Conservation (phyloP, 2,329 filamentous ascomycete genomes). For the Canariomyces notabilis region DNA sequence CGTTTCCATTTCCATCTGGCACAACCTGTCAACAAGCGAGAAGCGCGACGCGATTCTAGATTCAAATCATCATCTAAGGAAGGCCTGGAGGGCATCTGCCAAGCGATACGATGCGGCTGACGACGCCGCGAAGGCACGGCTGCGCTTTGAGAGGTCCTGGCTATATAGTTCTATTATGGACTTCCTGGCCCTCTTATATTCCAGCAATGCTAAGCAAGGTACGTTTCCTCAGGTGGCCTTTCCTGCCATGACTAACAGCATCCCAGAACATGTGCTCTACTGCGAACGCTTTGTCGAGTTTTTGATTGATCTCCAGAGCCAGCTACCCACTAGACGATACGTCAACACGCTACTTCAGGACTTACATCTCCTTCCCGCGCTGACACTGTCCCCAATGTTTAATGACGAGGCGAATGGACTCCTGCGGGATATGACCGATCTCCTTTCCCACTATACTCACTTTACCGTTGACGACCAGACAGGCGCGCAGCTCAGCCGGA, state of each 20-base stretch:
- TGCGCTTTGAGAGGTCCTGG: slow-evolving; percentile 93
- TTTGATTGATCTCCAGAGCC: slow-evolving; percentile 83
- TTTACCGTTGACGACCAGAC: slow-evolving; percentile 92
- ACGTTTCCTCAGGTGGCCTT: slow-evolving; percentile 17
- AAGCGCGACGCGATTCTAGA: slow-evolving; percentile 69
- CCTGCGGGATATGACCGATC: slow-evolving; percentile 70
- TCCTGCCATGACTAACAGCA: slow-evolving; percentile 24
- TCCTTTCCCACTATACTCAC: slow-evolving; percentile 81
- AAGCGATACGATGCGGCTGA: slow-evolving; percentile 88
- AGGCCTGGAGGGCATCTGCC: slow-evolving; percentile 81
- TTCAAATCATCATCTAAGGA: slow-evolving; percentile 68
- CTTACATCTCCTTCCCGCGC: slow-evolving; percentile 72
- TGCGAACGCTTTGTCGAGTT: slow-evolving; percentile 94
- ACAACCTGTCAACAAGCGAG: slow-evolving; percentile 76
- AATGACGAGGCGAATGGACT: slow-evolving; percentile 69
- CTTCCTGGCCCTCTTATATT: slow-evolving; percentile 71
- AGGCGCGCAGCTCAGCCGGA: slow-evolving; percentile 65
- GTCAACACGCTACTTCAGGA: slow-evolving; percentile 85
- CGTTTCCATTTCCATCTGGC: slow-evolving; percentile 93
- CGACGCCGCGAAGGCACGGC: slow-evolving; percentile 66
- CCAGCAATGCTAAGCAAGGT: slow-evolving; percentile 44
- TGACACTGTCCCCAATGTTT: slow-evolving; percentile 74
- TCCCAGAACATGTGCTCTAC: slow-evolving; percentile 64
- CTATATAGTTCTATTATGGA: slow-evolving; percentile 80
- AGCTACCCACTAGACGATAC: slow-evolving; percentile 88